Base-by-base conservation (phyloP, 805 yeast genomes). In the Hanseniaspora jakobsenii region DNA sequence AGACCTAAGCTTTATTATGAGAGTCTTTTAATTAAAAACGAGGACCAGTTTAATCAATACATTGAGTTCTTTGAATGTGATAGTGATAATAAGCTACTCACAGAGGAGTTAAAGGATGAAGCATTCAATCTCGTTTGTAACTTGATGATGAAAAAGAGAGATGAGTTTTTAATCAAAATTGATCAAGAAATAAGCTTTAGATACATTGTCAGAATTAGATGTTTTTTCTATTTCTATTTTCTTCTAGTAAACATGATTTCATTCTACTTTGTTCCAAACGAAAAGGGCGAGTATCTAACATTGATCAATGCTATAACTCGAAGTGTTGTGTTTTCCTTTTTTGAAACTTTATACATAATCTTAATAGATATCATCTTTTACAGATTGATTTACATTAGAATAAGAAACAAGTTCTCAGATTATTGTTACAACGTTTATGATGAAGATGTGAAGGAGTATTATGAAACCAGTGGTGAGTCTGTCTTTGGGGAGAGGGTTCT, bases 381-480 rank as follows among this genome's bases (percentile, higher is more conserved):
- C 35, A 30, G 30, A 22, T 4, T 42, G 5, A 2, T 28, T 6
- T 23, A 6, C n/a, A 35, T 22, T 22, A 5, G 10, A 12, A 3
- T 42, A 5, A 29, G 3, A 27, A 21, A 10, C 2, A 42, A 21
- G 8, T 3, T 34, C 5, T 7, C 3, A 6, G 22, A 22, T 6
- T 35, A 29, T 21, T 29, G 23, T 14, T 42, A 42, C 19, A 36
- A 34, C 2, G 27, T 29, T 16, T 42, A 13, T 17, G 46, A 42
- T 26, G 22, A 34, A 19, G 46, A 42, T 23, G 16, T 32, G 4
- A 31, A 42, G 29, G 39, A 34, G 10, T 42, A 35, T 24, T 35
- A 35, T 17, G 28, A 42, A 2, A 35, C 39, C 3, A 22, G 21
- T 2, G 46, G 46, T 4, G 19, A 28, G 13, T 23, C 8, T 29